Evolutionary conservation across 2,329 filamentous ascomycete genomes (phyloP).

Genomic region (Fusarium sp.): DNA sequence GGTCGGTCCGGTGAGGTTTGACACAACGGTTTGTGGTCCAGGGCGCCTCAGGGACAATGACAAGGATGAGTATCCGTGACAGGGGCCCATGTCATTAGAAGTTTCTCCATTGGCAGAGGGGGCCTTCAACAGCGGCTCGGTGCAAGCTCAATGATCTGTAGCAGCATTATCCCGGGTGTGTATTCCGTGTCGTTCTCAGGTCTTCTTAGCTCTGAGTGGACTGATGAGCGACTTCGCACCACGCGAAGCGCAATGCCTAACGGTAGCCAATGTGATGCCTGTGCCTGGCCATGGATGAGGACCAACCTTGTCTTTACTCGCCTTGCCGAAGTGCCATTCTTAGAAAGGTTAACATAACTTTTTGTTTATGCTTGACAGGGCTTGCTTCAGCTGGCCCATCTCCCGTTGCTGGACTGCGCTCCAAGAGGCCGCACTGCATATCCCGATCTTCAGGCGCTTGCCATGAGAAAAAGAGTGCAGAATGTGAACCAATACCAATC

Average conservation of each 20-base stretch:
- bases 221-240: constrained; percentile 38
- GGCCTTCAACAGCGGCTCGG: constrained; percentile 29
- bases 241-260: constrained; percentile 26
- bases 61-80: constrained; percentile 11
- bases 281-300: constrained; percentile 29
- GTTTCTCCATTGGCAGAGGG: constrained; percentile 28
- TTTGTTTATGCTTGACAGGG: constrained; percentile 41
- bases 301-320: background rate
- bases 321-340: constrained; percentile 20
- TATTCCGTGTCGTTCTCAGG: constrained; percentile 34
- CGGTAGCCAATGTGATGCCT: constrained; percentile 36
- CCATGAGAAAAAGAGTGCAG: background rate
- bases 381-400: constrained; percentile 22
- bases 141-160: constrained; percentile 27
- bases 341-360: constrained; percentile 22
- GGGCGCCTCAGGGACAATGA: constrained; percentile 35
- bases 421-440: background rate
- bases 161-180: constrained; percentile 17
- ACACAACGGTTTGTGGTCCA: constrained; percentile 28
- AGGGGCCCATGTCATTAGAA: constrained; percentile 17
- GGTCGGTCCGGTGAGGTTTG: constrained; percentile 38
- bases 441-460: background rate
- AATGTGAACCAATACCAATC: constrained; percentile 13
- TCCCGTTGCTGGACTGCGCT: constrained; percentile 11
- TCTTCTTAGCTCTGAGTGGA: constrained; percentile 24